Percentiles rank a stretch among this genome's conserved stretches.
phyloP scores from a whole-genome alignment of 495 filamentous ascomycete species.

The Cudoniella acicularis region DNA sequence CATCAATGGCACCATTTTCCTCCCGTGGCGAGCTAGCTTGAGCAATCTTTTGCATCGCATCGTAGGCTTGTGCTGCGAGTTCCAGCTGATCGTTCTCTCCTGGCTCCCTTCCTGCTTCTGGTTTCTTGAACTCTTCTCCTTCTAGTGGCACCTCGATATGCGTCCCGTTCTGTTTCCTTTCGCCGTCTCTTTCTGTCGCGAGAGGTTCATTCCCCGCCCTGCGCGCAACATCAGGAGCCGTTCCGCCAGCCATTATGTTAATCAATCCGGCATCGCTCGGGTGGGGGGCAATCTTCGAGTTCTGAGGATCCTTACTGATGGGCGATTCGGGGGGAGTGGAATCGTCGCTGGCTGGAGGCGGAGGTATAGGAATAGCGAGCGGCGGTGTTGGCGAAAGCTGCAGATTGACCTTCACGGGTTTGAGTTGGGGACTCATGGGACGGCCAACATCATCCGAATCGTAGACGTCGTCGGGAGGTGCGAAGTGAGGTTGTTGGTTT shows the following conservation, averaged over 20 bases:
- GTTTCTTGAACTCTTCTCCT: constrained; percentile 17
- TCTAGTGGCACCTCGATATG: constrained; percentile 10
- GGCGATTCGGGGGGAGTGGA: constrained; percentile 6
- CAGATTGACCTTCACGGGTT: constrained; percentile 20
- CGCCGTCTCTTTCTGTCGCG: constrained; percentile 30
- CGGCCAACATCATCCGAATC: constrained; percentile 24
- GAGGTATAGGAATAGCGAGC: constrained; percentile 14
- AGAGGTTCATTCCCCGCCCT: constrained; percentile 37
- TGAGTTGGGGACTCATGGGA: constrained; percentile 19
- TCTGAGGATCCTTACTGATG: constrained; percentile 15
- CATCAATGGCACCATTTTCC: constrained; percentile 17
- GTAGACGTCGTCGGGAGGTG: constrained; percentile 14
- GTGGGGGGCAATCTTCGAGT: constrained; percentile 11
- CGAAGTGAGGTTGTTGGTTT: constrained; percentile 4
- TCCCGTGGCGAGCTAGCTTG: constrained; percentile 20
- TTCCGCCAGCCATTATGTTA: constrained; percentile 45
- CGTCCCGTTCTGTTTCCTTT: constrained; percentile 6
- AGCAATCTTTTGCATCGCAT: constrained; percentile 21
- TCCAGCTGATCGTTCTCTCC: constrained; percentile 16
- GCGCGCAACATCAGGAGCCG: constrained; percentile 41
- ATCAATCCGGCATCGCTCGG: constrained; percentile 55
- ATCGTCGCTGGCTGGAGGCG: constrained; percentile 11
- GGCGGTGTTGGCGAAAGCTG: constrained; percentile 23
- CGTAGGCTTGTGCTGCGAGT: constrained; percentile 26
- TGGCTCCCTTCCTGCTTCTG: constrained; percentile 26